Evolutionary conservation across 1,284 basidiomycete species (phyloP).

Genomic region (Leccinum angustisporum): DNA sequence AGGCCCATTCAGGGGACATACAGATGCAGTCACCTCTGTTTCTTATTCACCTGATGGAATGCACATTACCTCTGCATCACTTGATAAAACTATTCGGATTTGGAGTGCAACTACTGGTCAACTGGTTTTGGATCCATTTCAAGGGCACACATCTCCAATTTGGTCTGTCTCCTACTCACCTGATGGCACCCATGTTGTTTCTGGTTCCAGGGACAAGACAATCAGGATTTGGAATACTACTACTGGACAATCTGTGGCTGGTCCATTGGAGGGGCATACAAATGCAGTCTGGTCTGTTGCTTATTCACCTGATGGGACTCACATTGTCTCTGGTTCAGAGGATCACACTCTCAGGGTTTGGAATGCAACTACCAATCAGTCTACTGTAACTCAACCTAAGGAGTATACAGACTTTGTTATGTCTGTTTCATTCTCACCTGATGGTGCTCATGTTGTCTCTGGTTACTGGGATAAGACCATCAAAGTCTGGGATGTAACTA

Average conservation of each 20-base stretch:
- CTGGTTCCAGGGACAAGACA: neutral
- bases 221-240: neutral
- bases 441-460: neutral
- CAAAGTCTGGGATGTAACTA: neutral
- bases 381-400: neutral
- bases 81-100: neutral
- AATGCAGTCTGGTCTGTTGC: neutral
- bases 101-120: neutral
- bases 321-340: neutral
- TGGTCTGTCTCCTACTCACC: neutral
- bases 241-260: neutral
- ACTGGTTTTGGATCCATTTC: neutral
- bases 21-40: neutral
- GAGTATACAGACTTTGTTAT: neutral
- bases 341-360: neutral
- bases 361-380: neutral
- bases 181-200: neutral
- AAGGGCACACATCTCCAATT: neutral
- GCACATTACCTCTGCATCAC: neutral
- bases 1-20: neutral
- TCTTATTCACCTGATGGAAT: neutral
- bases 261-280: neutral
- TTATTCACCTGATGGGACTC: neutral
- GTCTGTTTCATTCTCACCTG: neutral
- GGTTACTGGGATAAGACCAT: neutral